Conservation (phyloP, 2,329 filamentous ascomycete genomes). For the Parastagonospora avenae region DNA sequence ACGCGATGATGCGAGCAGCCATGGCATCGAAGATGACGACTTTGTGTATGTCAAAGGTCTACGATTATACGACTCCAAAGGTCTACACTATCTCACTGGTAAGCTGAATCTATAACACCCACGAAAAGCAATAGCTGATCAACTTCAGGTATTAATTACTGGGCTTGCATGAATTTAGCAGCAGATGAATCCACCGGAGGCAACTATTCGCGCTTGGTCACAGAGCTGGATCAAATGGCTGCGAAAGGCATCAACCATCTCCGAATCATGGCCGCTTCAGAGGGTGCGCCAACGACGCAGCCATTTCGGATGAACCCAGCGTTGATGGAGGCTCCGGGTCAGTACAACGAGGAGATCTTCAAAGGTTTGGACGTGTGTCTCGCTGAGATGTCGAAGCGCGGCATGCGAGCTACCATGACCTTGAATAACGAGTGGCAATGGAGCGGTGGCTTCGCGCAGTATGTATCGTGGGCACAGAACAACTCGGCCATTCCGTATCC, state of each 20-base stretch:
- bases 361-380: conserved; percentile 46
- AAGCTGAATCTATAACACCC: neutral
- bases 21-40: conserved; percentile 34
- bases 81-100: conserved; percentile 45
- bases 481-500: conserved; percentile 45
- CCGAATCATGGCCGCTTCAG: conserved; percentile 48
- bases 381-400: conserved; percentile 47
- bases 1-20: conserved; percentile 4
- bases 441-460: conserved; percentile 47
- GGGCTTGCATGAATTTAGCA: conserved; percentile 50
- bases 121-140: neutral
- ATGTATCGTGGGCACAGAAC: conserved; percentile 46
- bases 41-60: conserved; percentile 45
- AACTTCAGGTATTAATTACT: conserved; percentile 46
- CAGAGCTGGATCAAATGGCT: conserved; percentile 49
- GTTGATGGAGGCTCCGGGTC: conserved; percentile 42
- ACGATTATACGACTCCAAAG: conserved; percentile 41
- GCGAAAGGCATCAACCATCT: conserved; percentile 48
- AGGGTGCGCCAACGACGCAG: conserved; percentile 46
- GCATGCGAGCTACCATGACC: conserved; percentile 50
- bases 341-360: conserved; percentile 49
- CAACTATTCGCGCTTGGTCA: conserved; percentile 44
- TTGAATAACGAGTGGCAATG: conserved; percentile 49
- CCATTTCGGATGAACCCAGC: conserved; percentile 49
- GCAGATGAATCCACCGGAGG: conserved; percentile 43